Evolutionary conservation across 2,329 filamentous ascomycete genomes (phyloP), one percentile per base, ranked within the genome.

Genomic region (Claviceps maximensis): DNA sequence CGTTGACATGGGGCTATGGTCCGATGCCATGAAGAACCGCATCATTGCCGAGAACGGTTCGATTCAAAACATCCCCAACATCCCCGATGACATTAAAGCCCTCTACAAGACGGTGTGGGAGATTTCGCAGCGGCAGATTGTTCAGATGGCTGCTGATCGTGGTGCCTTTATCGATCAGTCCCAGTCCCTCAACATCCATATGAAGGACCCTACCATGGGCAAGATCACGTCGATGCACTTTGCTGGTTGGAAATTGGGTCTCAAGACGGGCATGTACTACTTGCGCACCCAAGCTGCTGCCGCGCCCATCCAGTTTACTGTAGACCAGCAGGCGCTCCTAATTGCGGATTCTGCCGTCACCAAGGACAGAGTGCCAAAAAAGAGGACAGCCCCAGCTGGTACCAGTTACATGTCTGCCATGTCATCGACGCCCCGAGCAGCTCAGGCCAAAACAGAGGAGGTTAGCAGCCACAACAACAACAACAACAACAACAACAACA

Each of bases 191-290:
- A 98, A 98, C 79, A 97, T 98, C 62, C 93, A 98, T 78, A 89
- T 98, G 85, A 95, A 94, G 72, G 91, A 97, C 65, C 93, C 93
- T 44, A 95, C 90, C 50, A 97, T 98, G 91, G 93, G 93, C 74
- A 98, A 98, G 80, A 95, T 98, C 70, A 98, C 93, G 55, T 93
- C 86, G 70, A 98, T 98, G 93, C 93, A 98, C 76, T 98, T 98
- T 67, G 82, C 93, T 49, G 93, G 93, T 63, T 98, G 93, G 93
- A 98, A 97, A 79, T 84, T 97, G 60, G 93, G 93, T 65, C 82
- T 98, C 61, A 98, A 98, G 86, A 98, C 93, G 38, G 93, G 93
- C 76, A 97, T 98, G 93, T 98, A 98, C 83, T 98, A 98, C 74
- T 84, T 98, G 62, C 89, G 93, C 64, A 98, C 93, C 48, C 93